Evolutionary conservation across 371 early-diverging fungal genomes (phyloP).

Genomic region (Mucor plumbeus): DNA sequence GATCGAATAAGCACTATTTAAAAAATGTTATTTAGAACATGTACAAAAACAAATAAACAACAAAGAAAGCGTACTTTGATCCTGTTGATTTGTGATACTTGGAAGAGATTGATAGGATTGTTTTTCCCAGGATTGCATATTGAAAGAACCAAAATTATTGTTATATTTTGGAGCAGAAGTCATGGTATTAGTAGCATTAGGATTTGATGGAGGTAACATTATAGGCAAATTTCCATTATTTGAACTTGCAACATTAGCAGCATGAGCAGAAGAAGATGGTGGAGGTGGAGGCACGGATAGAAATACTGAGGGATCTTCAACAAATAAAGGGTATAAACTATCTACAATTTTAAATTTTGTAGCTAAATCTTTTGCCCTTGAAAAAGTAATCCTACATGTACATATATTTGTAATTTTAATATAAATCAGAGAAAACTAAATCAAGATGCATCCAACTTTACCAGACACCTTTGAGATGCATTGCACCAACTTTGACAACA

Average conservation of each 20-base stretch:
- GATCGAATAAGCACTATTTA: slow-evolving; percentile 27
- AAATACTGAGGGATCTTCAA: slow-evolving; percentile 59
- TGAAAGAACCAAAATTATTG: slow-evolving; percentile 12
- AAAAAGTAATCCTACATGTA: slow-evolving; percentile 64
- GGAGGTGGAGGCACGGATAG: slow-evolving; percentile 26
- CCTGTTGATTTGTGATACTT: slow-evolving; percentile 28
- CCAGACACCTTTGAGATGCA: slow-evolving; percentile 92
- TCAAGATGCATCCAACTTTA: slow-evolving; percentile 29
- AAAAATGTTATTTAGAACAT: neutral
- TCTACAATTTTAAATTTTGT: slow-evolving; percentile 67
- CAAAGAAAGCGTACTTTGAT: slow-evolving; percentile 20
- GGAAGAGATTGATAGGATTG: slow-evolving; percentile 27
- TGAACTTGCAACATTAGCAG: neutral
- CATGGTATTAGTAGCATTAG: neutral
- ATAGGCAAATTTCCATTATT: slow-evolving; percentile 10
- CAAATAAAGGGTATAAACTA: slow-evolving; percentile 72
- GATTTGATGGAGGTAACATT: slow-evolving; percentile 19
- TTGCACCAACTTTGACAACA: slow-evolving; percentile 87
- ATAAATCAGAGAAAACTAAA: neutral
- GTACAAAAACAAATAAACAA: slow-evolving; percentile 9
- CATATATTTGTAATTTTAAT: neutral
- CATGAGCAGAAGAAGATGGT: neutral
- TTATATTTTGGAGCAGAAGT: slow-evolving; percentile 10
- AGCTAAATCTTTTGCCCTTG: slow-evolving; percentile 65
- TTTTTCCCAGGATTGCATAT: slow-evolving; percentile 24